Evolutionary conservation across 2,329 filamentous ascomycete species (phyloP).

Genomic region (Cercospora sp.): DNA sequence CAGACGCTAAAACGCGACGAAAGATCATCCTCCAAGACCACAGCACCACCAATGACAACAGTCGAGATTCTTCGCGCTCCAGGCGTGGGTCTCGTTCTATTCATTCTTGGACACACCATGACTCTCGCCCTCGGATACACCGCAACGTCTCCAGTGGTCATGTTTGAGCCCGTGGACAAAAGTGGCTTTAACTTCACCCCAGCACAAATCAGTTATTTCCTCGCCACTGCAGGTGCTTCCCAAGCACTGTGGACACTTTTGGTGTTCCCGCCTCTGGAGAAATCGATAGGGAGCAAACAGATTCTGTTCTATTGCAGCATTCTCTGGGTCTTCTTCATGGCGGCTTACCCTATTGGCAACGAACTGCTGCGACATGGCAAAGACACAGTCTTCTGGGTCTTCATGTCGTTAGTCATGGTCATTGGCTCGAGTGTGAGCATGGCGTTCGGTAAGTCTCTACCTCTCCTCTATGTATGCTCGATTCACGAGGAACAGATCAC

Average conservation of each 20-base stretch:
- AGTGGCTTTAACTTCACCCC: constrained; percentile 68
- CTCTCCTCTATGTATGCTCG: neutral
- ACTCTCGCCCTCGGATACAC: constrained; percentile 72
- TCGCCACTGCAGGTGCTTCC: constrained; percentile 63
- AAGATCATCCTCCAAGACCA: constrained; percentile 4
- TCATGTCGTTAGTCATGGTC: constrained; percentile 48
- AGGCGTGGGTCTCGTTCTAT: constrained; percentile 66
- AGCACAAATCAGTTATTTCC: constrained; percentile 64
- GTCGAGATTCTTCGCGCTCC: constrained; percentile 61
- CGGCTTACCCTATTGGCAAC: constrained; percentile 56
- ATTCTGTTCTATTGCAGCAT: constrained; percentile 61
- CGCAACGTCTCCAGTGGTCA: constrained; percentile 67
- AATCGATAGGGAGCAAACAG: constrained; percentile 64
- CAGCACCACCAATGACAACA: constrained; percentile 47
- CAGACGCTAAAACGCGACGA: constrained; percentile 37
- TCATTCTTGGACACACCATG: constrained; percentile 66
- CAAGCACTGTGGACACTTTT: constrained; percentile 73
- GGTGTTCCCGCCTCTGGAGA: constrained; percentile 68
- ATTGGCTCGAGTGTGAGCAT: constrained; percentile 67
- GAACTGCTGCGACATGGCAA: constrained; percentile 54
- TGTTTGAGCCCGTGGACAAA: constrained; percentile 61
- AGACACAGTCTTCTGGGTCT: constrained; percentile 59
- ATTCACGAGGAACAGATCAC: neutral
- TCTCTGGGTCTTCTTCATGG: constrained; percentile 66
- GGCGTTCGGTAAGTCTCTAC: constrained; percentile 57